Base-by-base conservation (phyloP, 257 asterid species). In the Nicotiana tabacum region DNA sequence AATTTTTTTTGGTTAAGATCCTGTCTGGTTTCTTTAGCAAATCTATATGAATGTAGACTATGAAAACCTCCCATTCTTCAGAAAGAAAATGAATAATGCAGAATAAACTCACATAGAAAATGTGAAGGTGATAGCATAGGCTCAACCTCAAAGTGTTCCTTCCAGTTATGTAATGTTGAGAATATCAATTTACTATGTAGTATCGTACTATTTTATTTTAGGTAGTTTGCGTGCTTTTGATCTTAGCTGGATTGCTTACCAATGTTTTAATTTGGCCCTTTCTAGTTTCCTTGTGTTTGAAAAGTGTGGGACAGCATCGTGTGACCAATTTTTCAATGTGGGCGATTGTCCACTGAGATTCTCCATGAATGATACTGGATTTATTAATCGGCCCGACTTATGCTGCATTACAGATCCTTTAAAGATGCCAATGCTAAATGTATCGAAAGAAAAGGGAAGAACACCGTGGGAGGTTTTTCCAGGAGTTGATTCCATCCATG, bases 401-500 rank as follows among this genome's bases (percentile, higher is more conserved):
- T 51, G 24, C 29, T 78, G 46, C 80, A 55, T 65, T 24, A 48
- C 82, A 82, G 89, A 82, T 84, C 55, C 81, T 81, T 43, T 46
- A 58, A 82, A 81, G 79, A 81, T 82, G 77, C 70, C 83, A 29
- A 72, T 39, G 62, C 70, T 84, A 81, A 83, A 82, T 84, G 82
- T 53, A 32, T 83, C 88, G 12, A 74, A 80, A 39, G 83, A 84
- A 85, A 89, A 86, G 89, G 91, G 87, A 81, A 57, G 81, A 79
- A 84, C 83, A 64, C 87, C 82, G 3, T 55, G 85, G 92, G 89
- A 83, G 83, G 48, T 89, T 56, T 80, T 85, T 81, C 69, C 91
- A 13, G 88, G 76, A 77, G 82, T 90, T 21, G 86, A 82, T 82
- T 51, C 85, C 11, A 27, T 78, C 85, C 85, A 32, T 58, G 80